Percentiles rank a stretch among this genome's conserved stretches.
These are phyloP conservation scores for Gautieria morchelliformis DNA, from an alignment of 768 basidiomycete genomes.

Conservation along the genomic window DNA sequence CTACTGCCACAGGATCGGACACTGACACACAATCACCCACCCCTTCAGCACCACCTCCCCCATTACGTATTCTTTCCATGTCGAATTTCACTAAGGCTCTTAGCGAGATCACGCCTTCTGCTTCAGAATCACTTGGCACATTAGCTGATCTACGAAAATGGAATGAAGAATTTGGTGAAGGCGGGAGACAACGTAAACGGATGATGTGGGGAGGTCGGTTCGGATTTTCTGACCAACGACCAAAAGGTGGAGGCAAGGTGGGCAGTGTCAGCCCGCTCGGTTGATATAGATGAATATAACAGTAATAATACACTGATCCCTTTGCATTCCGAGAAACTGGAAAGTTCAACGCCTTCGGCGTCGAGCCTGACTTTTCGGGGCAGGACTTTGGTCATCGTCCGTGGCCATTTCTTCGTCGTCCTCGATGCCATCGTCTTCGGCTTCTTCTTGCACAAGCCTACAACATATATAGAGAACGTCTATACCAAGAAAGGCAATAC, in stretches of 20 bases:
- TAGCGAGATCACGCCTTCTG: constrained; percentile 83
- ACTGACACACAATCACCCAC: neutral
- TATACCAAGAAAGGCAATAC: neutral
- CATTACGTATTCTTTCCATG: constrained; percentile 33
- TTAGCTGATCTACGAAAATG: constrained; percentile 72
- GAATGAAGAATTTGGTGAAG: constrained; percentile 94
- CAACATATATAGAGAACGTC: neutral
- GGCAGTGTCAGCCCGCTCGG: neutral
- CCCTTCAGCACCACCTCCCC: constrained; percentile 4
- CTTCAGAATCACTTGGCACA: constrained; percentile 71
- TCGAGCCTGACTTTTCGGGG: neutral
- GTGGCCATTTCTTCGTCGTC: constrained; percentile 13
- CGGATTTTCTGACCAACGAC: constrained; percentile 57
- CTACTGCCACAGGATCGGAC: neutral
- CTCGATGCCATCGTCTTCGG: constrained; percentile 10
- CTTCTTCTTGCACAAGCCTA: constrained; percentile 8
- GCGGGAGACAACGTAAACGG: constrained; percentile 52
- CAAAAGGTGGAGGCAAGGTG: constrained; percentile 14
- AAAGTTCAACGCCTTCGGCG: constrained; percentile 29
- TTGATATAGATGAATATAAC: neutral
- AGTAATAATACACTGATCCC: neutral
- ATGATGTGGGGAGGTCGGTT: constrained; percentile 83
- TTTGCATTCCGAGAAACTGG: constrained; percentile 10
- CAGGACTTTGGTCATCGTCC: constrained; percentile 6
- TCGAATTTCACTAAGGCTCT: constrained; percentile 79